Conservation (phyloP, 2,329 filamentous ascomycete species). For the Xylariaceae sp. region DNA sequence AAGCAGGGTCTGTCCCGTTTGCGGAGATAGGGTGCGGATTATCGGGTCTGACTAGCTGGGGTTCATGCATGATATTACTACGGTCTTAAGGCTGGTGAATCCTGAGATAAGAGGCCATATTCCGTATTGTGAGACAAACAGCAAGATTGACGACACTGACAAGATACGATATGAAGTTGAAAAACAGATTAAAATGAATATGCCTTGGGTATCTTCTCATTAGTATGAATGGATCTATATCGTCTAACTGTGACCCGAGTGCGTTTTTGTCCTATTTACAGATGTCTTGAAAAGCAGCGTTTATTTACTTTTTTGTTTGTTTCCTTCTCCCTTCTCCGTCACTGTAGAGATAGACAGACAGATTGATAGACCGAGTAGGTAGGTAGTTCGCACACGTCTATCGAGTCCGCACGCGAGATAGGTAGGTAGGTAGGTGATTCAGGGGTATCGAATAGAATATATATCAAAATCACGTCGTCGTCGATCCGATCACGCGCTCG, state of each 20-base stretch:
- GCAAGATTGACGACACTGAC: too few species aligned
- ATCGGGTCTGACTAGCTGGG: too few species aligned
- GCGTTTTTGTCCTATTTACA: not conserved
- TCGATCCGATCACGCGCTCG: constrained; percentile 34
- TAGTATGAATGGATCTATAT: not conserved
- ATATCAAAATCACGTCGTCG: not conserved
- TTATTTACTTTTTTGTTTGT: not conserved
- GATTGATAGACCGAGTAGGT: too few species aligned
- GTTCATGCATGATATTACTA: too few species aligned
- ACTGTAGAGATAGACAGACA: not conserved
- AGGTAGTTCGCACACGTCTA: too few species aligned
- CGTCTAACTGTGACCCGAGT: not conserved
- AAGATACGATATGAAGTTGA: too few species aligned
- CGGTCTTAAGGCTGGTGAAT: too few species aligned
- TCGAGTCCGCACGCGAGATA: not conserved
- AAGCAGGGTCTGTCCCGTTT: not conserved
- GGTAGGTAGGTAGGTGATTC: not conserved
- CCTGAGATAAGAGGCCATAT: too few species aligned
- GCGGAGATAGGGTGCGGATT: not conserved
- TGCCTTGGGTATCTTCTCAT: constrained; percentile 1
- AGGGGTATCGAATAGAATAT: not conserved
- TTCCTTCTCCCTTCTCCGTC: not conserved
- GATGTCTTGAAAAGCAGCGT: not conserved
- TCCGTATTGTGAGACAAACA: too few species aligned
- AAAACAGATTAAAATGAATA: not conserved